phyloP scores from a whole-genome alignment of 768 basidiomycete species.

The Suillus fuscotomentosus region DNA sequence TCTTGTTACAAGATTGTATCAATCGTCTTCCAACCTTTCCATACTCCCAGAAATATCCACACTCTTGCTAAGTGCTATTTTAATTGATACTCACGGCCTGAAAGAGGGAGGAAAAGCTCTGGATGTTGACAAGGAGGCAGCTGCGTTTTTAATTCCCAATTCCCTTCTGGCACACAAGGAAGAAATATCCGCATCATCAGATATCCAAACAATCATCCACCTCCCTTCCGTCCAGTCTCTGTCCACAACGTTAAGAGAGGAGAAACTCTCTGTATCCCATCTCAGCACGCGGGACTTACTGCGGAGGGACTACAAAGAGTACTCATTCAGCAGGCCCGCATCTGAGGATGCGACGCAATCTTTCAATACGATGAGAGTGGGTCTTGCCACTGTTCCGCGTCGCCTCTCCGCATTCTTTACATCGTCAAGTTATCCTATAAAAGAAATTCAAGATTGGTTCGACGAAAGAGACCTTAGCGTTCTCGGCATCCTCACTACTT shows the following conservation, averaged over 20 bases:
- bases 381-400: conserved; percentile 82
- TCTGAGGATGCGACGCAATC: conserved; percentile 23
- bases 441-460: conserved; percentile 55
- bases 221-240: conserved; percentile 48
- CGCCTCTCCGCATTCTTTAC: conserved; percentile 47
- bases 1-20: conserved; percentile 46
- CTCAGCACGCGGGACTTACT: conserved; percentile 76
- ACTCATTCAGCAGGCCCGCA: conserved; percentile 45
- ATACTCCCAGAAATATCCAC: conserved; percentile 65
- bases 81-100: conserved; percentile 86
- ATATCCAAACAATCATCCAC: conserved; percentile 4
- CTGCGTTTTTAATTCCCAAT: conserved; percentile 58
- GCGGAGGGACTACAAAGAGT: conserved; percentile 95
- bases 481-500: conserved; percentile 81
- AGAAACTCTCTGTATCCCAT: conserved; percentile 69
- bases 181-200: conserved; percentile 26
- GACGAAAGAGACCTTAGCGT: conserved; percentile 58
- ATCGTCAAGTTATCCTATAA: conserved; percentile 18
- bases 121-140: conserved; percentile 60
- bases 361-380: conserved; percentile 49
- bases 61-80: conserved; percentile 75
- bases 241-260: conserved; percentile 38
- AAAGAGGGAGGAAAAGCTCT: conserved; percentile 77
- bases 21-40: conserved; percentile 12
- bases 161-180: conserved; percentile 41